Conservation (phyloP, 202 grass and related monocot species). For the Brachypodium distachyon region DNA sequence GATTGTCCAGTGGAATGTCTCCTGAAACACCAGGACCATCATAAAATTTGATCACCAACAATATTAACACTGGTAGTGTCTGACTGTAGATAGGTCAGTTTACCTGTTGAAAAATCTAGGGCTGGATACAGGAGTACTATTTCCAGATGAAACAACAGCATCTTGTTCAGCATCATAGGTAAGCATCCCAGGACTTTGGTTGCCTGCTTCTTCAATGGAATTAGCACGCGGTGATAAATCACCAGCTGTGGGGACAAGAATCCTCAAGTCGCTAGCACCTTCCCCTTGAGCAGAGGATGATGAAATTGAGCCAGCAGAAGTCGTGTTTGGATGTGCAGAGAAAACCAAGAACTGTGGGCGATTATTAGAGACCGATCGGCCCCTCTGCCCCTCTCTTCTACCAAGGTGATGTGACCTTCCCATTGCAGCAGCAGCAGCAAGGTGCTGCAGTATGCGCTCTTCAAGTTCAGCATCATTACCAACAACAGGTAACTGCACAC, state of each 20-base stretch:
- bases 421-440: slow-evolving; percentile 70
- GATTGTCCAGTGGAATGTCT: slow-evolving; percentile 56
- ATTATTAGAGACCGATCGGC: slow-evolving; percentile 46
- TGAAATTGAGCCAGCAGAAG: slow-evolving; percentile 43
- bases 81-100: background rate
- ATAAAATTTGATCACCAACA: slow-evolving; percentile 13
- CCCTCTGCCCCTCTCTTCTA: slow-evolving; percentile 69
- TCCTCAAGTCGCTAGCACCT: slow-evolving; percentile 28
- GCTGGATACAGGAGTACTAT: slow-evolving; percentile 34
- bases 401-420: slow-evolving; percentile 62
- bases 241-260: slow-evolving; percentile 22
- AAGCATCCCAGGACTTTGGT: slow-evolving; percentile 32
- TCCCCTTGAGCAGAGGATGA: slow-evolving; percentile 33
- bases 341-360: slow-evolving; percentile 59
- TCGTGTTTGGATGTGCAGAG: slow-evolving; percentile 39
- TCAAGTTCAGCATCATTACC: slow-evolving; percentile 72
- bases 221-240: slow-evolving; percentile 30
- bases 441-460: slow-evolving; percentile 83
- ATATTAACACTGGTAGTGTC: background rate
- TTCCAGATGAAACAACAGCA: slow-evolving; percentile 50
- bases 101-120: slow-evolving; percentile 61
- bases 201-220: slow-evolving; percentile 29
- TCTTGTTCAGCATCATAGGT: slow-evolving; percentile 48
- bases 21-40: slow-evolving; percentile 30
- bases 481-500: slow-evolving; percentile 58